Evolutionary conservation across 371 early-diverging fungal species (phyloP), one percentile per base, ranked within the genome.

Genomic region (Saksenaea oblongispora): DNA sequence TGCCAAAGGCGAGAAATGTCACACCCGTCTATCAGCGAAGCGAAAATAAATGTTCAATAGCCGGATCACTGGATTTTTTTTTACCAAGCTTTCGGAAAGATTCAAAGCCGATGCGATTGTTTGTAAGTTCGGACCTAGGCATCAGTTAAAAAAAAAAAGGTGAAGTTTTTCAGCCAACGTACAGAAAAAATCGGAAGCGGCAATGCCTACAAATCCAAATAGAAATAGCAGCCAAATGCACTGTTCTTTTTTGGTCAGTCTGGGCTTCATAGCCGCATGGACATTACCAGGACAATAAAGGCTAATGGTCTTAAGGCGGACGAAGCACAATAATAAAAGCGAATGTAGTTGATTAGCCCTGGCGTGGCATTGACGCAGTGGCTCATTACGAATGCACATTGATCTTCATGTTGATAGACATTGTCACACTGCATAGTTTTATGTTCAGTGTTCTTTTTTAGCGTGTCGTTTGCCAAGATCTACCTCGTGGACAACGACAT

Each of bases 1-100:
- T 94, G 18, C 94, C 94, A 34, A 94, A 82, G 0, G 94, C 94
- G 22, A 94, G 71, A 73, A 94, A 86, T 4, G 94, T 93, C 5
- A 94, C 94, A 8, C 94, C 94, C 0, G 94, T 93, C 83, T 87
- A 74, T 22, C 53, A n/a, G 22, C 10, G 14, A 22, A 53, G 17
- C 54, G 15, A 61, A 54, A 27, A 44, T 24, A 60, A 8, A 47
- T 18, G 51, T n/a, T 22, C n/a, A 26, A 26, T 10, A 5, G 10
- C 3, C 22, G 5, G 22, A 22, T 35, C 18, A 13, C 8, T 10
- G 56, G 41, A 24, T 61, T 31, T 31, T 31, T 31, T 31, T 31
- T 71, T 82, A 83, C 89, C 73, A 87, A 70, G 63, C 86, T 87
- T 64, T 90, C 90, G 1, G 89, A 87, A 14, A 90, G 67, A 53